A percentile compares a stretch with the other conserved stretches of the same genome.
Evolutionary conservation across 495 filamentous ascomycete species (phyloP).

Genomic region (Penicillium diatomitis): DNA sequence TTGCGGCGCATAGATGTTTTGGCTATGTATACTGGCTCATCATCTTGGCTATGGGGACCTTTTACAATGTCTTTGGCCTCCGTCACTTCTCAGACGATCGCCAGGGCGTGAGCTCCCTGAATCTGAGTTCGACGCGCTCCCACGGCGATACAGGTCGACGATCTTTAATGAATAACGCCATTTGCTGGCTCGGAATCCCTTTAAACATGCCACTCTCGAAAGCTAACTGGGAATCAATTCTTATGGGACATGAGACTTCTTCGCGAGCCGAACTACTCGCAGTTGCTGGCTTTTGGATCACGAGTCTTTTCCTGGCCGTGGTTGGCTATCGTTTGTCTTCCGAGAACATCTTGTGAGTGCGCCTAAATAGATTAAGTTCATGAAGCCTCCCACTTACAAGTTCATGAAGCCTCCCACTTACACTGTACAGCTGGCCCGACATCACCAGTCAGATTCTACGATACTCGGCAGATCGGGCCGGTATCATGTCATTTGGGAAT

Average conservation of each 20-base stretch:
- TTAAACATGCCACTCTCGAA: conserved; percentile 27
- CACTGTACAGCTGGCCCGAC: conserved; percentile 23
- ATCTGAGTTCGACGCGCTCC: no score
- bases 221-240: conserved; percentile 1
- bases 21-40: conserved; percentile 28
- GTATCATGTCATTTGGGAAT: conserved; percentile 43
- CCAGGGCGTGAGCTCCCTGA: no score
- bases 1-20: conserved; percentile 6
- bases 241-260: conserved; percentile 32
- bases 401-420: conserved; percentile 2
- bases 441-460: conserved; percentile 24
- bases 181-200: conserved; percentile 24
- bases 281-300: conserved; percentile 29
- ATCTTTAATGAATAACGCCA: background rate
- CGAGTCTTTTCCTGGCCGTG: conserved; percentile 29
- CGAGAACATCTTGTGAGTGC: conserved; percentile 32
- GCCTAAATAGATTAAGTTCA: background rate
- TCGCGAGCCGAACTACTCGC: conserved; percentile 32
- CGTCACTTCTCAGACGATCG: background rate
- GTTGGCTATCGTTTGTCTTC: conserved; percentile 28
- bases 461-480: conserved; percentile 43
- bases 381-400: conserved; percentile 4
- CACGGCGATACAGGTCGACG: no score
- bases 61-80: conserved; percentile 12
- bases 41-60: conserved; percentile 19